These are phyloP conservation scores for Ogataea pilisensis DNA, from an alignment of 805 yeast species.

Conservation along the genomic window DNA sequence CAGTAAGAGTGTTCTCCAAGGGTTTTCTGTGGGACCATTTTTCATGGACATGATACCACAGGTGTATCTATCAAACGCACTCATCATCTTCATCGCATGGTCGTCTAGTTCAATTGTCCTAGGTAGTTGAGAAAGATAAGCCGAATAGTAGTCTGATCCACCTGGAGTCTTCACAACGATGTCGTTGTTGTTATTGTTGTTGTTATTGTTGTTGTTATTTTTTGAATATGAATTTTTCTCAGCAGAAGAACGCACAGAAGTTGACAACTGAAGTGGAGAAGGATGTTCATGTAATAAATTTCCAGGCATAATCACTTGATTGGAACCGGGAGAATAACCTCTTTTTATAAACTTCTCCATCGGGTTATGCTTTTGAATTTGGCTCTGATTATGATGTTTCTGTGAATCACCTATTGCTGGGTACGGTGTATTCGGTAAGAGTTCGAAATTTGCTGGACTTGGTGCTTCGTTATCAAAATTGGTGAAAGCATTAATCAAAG, in stretches of 20 bases:
- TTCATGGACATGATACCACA: conserved; percentile 58
- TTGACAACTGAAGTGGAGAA: conserved; percentile 5
- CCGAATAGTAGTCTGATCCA: neutral
- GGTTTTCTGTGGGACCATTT: conserved; percentile 61
- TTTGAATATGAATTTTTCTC: neutral
- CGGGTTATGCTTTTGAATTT: no score
- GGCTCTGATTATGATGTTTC: neutral
- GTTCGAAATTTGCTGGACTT: conserved; percentile 24
- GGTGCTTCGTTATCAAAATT: conserved; percentile 24
- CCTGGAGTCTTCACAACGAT: neutral
- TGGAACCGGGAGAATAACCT: neutral
- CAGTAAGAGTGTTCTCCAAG: conserved; percentile 57
- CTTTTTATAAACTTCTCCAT: no score
- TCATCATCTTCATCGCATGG: conserved; percentile 26
- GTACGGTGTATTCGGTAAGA: conserved; percentile 9
- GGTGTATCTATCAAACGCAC: conserved; percentile 42
- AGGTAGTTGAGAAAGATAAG: conserved; percentile 14
- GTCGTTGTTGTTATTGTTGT: neutral
- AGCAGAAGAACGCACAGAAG: conserved; percentile 1
- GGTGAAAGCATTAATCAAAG: conserved; percentile 26
- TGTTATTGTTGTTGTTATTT: neutral
- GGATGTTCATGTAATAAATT: conserved; percentile 7
- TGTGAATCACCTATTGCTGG: neutral
- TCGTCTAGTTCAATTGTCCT: conserved; percentile 26
- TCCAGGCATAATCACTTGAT: conserved; percentile 12